phyloP scores from a whole-genome alignment of 2,329 filamentous ascomycete genomes.

The Fusarium clavum region DNA sequence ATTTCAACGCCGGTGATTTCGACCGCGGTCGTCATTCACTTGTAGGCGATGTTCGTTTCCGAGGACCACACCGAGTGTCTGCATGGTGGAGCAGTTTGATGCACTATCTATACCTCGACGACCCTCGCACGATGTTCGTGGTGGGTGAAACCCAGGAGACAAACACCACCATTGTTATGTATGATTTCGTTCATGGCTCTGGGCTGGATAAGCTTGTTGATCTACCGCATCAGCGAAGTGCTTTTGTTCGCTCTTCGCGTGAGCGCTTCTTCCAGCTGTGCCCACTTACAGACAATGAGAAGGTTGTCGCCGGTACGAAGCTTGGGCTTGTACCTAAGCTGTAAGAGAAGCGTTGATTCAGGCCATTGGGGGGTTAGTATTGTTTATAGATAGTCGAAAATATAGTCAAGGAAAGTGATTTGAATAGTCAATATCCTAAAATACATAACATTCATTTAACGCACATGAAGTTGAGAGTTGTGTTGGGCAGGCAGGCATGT shows the following conservation, averaged over 20 bases:
- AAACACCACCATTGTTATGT: slow-evolving; percentile 76
- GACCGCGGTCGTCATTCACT: slow-evolving; percentile 70
- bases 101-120: slow-evolving; percentile 72
- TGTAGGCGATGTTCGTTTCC: slow-evolving; percentile 69
- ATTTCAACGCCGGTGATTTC: slow-evolving; percentile 66
- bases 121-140: slow-evolving; percentile 66
- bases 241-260: slow-evolving; percentile 72
- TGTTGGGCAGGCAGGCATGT: background rate
- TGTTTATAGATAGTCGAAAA: background rate
- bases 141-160: slow-evolving; percentile 79
- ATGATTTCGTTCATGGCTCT: slow-evolving; percentile 80
- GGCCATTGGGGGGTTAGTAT: background rate
- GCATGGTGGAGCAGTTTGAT: slow-evolving; percentile 72
- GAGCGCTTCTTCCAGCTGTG: slow-evolving; percentile 78
- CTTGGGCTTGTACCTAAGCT: slow-evolving; percentile 67
- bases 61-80: slow-evolving; percentile 69
- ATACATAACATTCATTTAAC: background rate
- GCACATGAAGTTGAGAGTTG: background rate
- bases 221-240: slow-evolving; percentile 77
- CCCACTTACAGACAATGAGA: slow-evolving; percentile 67
- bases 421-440: background rate
- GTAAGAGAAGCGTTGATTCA: slow-evolving; percentile 46
- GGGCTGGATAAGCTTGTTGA: slow-evolving; percentile 79
- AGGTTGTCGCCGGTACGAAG: slow-evolving; percentile 65
- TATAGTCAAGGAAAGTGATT: background rate